A percentile compares a stretch with the other conserved stretches of the same genome.
Evolutionary conservation across 352 stramenopile genomes (phyloP).

Genomic region (Globisporangium mamillatum): DNA sequence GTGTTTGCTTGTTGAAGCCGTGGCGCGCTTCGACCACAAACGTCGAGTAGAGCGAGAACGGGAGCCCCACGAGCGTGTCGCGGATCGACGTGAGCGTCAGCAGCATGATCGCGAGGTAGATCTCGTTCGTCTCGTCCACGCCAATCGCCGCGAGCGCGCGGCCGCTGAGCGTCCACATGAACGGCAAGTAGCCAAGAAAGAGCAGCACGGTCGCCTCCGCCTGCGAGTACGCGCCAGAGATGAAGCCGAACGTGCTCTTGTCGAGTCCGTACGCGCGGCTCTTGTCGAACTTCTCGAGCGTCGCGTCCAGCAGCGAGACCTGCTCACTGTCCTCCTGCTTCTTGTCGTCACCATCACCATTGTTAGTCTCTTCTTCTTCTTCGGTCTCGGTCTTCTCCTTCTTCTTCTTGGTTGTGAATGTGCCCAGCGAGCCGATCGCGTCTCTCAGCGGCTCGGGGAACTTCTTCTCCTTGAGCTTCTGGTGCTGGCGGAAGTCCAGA

Average conservation of each 20-base stretch:
- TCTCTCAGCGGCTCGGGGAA: conserved; percentile 57
- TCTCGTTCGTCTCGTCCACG: conserved; percentile 76
- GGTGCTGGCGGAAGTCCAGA: conserved; percentile 90
- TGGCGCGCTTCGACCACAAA: conserved; percentile 97
- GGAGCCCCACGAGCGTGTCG: conserved; percentile 58
- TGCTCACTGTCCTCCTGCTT: conserved; percentile 11
- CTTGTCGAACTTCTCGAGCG: conserved; percentile 90
- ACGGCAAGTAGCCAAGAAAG: conserved; percentile 91
- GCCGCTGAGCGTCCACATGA: conserved; percentile 89
- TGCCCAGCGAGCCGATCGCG: conserved; percentile 48
- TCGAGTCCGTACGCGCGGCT: conserved; percentile 94
- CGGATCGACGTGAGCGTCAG: conserved; percentile 60
- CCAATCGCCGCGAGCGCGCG: conserved; percentile 52
- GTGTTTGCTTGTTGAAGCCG: conserved; percentile 98
- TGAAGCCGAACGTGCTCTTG: conserved; percentile 94
- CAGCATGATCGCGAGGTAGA: conserved; percentile 72
- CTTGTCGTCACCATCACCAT: conserved; percentile 7
- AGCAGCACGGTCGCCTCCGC: conserved; percentile 86
- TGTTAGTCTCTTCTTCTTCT: conserved; percentile 15
- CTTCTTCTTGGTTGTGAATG: conserved; percentile 25
- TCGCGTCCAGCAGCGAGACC: conserved; percentile 77
- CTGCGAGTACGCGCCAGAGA: conserved; percentile 87
- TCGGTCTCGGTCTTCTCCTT: conserved; percentile 34
- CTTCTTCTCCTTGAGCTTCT: conserved; percentile 78
- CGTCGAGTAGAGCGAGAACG: conserved; percentile 90